phyloP scores from a whole-genome alignment of 2,329 filamentous ascomycete genomes.

The Aspergillus oerlinghausenensis region DNA sequence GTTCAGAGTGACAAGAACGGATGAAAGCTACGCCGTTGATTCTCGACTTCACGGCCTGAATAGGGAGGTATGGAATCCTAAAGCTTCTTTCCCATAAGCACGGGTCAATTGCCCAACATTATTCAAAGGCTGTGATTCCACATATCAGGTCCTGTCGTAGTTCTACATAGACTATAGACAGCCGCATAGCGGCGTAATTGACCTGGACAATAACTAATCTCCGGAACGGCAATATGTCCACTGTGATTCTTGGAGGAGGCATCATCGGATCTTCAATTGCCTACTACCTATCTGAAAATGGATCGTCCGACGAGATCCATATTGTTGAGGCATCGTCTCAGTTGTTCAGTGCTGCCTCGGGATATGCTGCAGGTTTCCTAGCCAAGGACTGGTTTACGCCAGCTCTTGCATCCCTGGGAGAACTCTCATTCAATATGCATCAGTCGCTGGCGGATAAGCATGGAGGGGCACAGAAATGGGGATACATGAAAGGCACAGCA shows the following conservation, averaged over 20 bases:
- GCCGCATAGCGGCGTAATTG: not conserved
- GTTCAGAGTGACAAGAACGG: not conserved
- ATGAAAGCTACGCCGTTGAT: too few relatives aligned
- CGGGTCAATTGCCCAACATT: too few relatives aligned
- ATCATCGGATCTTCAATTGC: constrained; percentile 67
- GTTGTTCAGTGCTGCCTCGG: constrained; percentile 70
- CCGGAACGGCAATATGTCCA: constrained; percentile 42
- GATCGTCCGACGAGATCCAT: constrained; percentile 44
- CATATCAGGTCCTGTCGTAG: too few relatives aligned
- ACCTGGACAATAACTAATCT: not conserved
- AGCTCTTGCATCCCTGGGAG: constrained; percentile 54
- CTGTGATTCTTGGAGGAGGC: constrained; percentile 64
- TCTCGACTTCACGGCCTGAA: too few relatives aligned
- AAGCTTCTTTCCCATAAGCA: too few relatives aligned
- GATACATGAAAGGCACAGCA: constrained; percentile 56
- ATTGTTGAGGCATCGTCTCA: constrained; percentile 54
- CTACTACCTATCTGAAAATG: constrained; percentile 60
- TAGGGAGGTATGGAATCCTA: too few relatives aligned
- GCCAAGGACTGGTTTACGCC: constrained; percentile 68
- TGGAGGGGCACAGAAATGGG: constrained; percentile 56
- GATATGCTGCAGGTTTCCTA: constrained; percentile 69
- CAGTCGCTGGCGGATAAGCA: constrained; percentile 57
- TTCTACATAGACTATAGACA: too few relatives aligned
- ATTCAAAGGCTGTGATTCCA: too few relatives aligned
- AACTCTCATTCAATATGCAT: constrained; percentile 67